Conservation (phyloP, 345 rosid genomes). For the Aurinia saxatilis region DNA sequence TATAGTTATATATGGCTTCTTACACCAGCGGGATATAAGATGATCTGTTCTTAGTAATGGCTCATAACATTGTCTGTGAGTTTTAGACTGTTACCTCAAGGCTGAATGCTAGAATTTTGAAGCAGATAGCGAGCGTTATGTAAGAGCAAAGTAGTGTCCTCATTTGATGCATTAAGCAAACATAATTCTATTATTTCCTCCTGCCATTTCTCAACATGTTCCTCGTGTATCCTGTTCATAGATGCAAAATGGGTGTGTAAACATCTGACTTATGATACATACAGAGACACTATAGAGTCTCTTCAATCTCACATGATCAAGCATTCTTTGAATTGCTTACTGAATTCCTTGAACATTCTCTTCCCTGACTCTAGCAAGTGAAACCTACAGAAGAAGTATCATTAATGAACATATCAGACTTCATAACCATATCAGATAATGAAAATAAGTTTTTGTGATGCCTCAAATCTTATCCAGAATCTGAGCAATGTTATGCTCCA, state of each 20-base stretch:
- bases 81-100: conserved; percentile 33
- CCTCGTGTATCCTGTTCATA: conserved; percentile 62
- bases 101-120: conserved; percentile 48
- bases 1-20: not conserved
- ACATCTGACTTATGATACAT: not conserved
- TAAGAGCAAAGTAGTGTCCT: conserved; percentile 55
- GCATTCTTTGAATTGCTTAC: conserved; percentile 67
- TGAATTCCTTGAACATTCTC: conserved; percentile 68
- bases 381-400: conserved; percentile 39
- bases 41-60: not conserved
- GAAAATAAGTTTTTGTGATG: too few relatives aligned
- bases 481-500: too few relatives aligned
- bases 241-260: not conserved
- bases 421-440: too few relatives aligned
- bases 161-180: conserved; percentile 67
- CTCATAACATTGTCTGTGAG: not conserved
- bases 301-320: conserved; percentile 46
- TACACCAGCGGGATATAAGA: not conserved
- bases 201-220: conserved; percentile 81
- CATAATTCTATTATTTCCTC: conserved; percentile 71
- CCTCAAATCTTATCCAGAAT: too few relatives aligned
- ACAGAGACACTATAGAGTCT: not conserved
- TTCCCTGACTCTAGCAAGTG: conserved; percentile 75
- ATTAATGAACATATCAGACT: not conserved
- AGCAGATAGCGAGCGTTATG: conserved; percentile 56